phyloP scores from a whole-genome alignment of 2,329 filamentous ascomycete species.

The Mollisia scopiformis region DNA sequence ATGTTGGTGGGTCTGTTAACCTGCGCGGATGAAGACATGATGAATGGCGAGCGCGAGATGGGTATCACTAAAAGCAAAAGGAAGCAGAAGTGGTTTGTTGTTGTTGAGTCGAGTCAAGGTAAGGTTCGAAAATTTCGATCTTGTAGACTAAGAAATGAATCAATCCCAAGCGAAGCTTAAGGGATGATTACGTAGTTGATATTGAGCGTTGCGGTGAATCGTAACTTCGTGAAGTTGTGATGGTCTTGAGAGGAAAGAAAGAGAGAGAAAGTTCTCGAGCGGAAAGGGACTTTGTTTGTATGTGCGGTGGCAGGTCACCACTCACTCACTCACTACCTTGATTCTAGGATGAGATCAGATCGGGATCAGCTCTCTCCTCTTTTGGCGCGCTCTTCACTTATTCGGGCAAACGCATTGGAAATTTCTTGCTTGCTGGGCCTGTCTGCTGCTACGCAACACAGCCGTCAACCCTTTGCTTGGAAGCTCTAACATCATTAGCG shows the following conservation, averaged over 20 bases:
- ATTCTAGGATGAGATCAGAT: conserved; percentile 4
- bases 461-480: not conserved
- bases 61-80: conserved; percentile 25
- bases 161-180: not conserved
- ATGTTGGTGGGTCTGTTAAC: conserved; percentile 36
- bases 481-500: not conserved
- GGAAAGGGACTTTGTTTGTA: conserved; percentile 1
- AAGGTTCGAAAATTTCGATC: conserved; percentile 1
- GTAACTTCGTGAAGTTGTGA: not conserved
- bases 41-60: conserved; percentile 12
- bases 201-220: not conserved
- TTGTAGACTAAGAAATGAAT: not conserved
- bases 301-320: not conserved
- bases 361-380: too few relatives aligned
- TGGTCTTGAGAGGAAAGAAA: not conserved
- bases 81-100: conserved; percentile 9
- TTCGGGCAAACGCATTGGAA: not conserved
- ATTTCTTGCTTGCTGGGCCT: conserved; percentile 1
- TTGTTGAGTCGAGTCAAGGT: too few relatives aligned
- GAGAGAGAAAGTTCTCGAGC: not conserved
- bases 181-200: not conserved
- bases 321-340: too few relatives aligned
- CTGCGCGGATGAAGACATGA: conserved; percentile 17
- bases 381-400: not conserved
- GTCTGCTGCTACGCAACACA: not conserved